Conservation (phyloP, 495 filamentous ascomycete genomes). For the Trichoderma gamsii region DNA sequence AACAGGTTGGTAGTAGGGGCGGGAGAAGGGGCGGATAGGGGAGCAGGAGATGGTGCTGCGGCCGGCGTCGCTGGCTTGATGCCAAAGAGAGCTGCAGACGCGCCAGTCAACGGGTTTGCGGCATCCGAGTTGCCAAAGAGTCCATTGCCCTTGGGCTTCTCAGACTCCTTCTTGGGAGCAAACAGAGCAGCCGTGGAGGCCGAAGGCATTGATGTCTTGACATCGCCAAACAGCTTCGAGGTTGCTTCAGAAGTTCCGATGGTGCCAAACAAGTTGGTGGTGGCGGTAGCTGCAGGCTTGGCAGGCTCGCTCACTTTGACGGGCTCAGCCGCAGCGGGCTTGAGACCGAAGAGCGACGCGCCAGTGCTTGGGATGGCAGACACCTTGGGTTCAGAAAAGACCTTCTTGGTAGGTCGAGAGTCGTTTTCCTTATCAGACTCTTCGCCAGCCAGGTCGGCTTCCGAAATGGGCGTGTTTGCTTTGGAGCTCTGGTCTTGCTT, state of each 20-base stretch:
- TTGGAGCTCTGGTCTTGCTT: conserved; percentile 11
- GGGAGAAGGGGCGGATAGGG: conserved; percentile 32
- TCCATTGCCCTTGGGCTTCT: conserved; percentile 27
- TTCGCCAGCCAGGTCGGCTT: background rate
- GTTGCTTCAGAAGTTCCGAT: background rate
- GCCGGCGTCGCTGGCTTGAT: conserved; percentile 8
- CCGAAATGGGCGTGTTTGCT: background rate
- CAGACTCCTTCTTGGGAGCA: conserved; percentile 15
- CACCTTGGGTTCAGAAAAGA: conserved; percentile 13
- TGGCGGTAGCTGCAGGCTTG: conserved; percentile 4
- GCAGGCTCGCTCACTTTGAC: conserved; percentile 18
- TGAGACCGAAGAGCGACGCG: conserved; percentile 24
- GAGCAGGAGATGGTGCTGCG: conserved; percentile 21
- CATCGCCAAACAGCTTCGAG: conserved; percentile 12
- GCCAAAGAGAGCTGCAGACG: conserved; percentile 3
- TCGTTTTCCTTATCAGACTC: conserved; percentile 19
- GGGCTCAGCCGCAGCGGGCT: conserved; percentile 23
- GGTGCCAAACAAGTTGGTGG: conserved; percentile 5
- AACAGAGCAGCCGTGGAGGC: conserved; percentile 16
- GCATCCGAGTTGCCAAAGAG: conserved; percentile 32
- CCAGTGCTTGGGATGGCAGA: conserved; percentile 28
- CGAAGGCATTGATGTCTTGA: background rate
- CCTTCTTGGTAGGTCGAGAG: conserved; percentile 13
- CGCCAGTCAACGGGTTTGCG: conserved; percentile 16
- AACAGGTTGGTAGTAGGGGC: conserved; percentile 41